phyloP scores from a whole-genome alignment of 2,329 filamentous ascomycete species.

The Diaporthe aspalathi region DNA sequence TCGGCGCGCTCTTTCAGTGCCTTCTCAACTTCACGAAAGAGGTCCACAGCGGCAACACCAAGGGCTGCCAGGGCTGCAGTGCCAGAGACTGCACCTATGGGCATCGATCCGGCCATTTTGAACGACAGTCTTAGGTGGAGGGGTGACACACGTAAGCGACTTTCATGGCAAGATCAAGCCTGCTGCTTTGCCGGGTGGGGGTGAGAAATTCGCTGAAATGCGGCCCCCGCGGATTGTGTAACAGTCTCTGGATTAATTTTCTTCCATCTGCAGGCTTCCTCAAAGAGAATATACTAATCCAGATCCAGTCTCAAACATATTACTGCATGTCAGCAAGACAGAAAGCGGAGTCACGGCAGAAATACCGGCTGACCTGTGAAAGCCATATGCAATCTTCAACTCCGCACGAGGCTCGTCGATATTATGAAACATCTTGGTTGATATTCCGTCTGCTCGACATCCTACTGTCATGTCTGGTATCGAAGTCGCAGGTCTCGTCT shows the following conservation, averaged over 20 bases:
- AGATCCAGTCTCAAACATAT: neutral
- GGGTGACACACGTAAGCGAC: too few relatives aligned
- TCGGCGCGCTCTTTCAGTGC: neutral
- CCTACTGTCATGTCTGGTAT: conserved; percentile 3
- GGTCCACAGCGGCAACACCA: neutral
- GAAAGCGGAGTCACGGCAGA: neutral
- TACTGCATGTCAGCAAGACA: neutral
- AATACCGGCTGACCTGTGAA: neutral
- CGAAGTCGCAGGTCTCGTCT: conserved; percentile 29
- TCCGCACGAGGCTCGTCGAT: neutral
- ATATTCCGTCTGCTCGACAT: neutral
- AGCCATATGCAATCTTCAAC: neutral
- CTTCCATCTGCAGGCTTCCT: neutral
- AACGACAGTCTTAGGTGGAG: neutral
- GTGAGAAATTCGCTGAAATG: neutral
- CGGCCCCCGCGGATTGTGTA: neutral
- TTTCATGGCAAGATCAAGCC: neutral
- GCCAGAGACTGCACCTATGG: neutral
- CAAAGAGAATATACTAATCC: neutral
- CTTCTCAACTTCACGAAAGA: neutral
- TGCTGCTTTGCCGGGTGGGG: neutral
- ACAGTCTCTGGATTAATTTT: neutral
- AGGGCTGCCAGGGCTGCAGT: neutral
- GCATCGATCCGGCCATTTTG: neutral
- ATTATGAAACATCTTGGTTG: too few relatives aligned